Evolutionary conservation across 2,329 filamentous ascomycete genomes (phyloP).

Genomic region (Pseudogymnoascus sp.): DNA sequence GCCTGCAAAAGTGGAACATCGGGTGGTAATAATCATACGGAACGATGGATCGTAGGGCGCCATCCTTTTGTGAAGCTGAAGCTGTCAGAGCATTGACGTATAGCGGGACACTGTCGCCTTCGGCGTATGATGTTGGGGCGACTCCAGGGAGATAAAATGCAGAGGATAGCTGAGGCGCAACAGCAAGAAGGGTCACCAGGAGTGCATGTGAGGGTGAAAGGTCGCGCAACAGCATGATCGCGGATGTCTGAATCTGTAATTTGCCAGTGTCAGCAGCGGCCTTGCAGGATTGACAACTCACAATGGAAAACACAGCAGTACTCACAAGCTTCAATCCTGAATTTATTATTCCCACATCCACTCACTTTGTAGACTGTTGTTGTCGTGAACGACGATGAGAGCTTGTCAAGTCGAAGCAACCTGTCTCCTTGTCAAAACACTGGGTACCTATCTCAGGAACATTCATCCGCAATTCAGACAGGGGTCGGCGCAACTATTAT

Average conservation of each 20-base stretch:
- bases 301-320: background rate
- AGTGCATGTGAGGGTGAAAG: conserved; percentile 37
- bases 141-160: conserved; percentile 97
- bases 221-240: conserved; percentile 24
- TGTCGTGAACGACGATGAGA: conserved; percentile 7
- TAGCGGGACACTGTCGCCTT: conserved; percentile 71
- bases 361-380: background rate
- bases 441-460: conserved; percentile 4
- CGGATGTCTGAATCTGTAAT: background rate
- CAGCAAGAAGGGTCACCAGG: conserved; percentile 39
- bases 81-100: conserved; percentile 91
- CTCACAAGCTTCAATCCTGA: background rate
- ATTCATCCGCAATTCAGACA: background rate
- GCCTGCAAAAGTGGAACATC: conserved; percentile 80
- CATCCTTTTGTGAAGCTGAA: conserved; percentile 65
- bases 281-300: background rate
- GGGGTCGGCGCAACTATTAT: background rate
- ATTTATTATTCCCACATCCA: background rate
- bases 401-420: conserved; percentile 3
- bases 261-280: background rate
- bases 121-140: conserved; percentile 83
- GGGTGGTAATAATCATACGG: conserved; percentile 94
- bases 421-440: conserved; percentile 7
- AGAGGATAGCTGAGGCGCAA: conserved; percentile 42
- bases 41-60: conserved; percentile 81